Conservation (phyloP, 495 filamentous ascomycete genomes). For the Penicillium crystallinum region DNA sequence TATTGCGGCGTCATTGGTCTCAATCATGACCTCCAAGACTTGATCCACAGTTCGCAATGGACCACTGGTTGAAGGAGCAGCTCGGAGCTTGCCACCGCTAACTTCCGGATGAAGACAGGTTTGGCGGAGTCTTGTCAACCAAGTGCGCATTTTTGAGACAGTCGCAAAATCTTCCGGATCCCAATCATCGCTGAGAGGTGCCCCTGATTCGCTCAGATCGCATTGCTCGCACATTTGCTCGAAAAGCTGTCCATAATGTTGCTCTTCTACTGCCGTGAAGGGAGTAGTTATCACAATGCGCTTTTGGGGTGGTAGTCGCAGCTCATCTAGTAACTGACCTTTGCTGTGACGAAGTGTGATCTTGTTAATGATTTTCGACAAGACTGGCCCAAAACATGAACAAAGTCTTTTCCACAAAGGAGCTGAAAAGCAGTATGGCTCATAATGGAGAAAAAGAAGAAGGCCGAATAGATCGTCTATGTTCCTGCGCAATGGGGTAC, state of each 20-base stretch:
- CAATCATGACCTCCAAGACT: constrained; percentile 84
- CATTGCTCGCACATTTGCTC: constrained; percentile 65
- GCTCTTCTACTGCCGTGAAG: constrained; percentile 82
- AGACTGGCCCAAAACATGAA: constrained; percentile 50
- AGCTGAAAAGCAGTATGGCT: constrained; percentile 61
- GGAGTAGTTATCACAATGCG: constrained; percentile 84
- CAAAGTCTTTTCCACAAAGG: constrained; percentile 65
- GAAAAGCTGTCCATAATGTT: constrained; percentile 72
- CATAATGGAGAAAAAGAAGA: constrained; percentile 71
- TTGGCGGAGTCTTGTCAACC: constrained; percentile 70
- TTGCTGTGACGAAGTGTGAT: constrained; percentile 86
- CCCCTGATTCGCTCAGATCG: constrained; percentile 59
- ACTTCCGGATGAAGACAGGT: constrained; percentile 83
- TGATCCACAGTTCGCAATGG: constrained; percentile 75
- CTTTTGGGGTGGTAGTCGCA: constrained; percentile 64
- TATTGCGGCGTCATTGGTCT: constrained; percentile 61
- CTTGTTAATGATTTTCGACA: constrained; percentile 58
- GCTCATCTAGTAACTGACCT: constrained; percentile 65
- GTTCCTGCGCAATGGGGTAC: constrained; percentile 79
- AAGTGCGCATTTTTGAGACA: constrained; percentile 63
- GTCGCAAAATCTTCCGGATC: constrained; percentile 50
- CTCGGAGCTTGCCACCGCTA: constrained; percentile 60
- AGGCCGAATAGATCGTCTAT: constrained; percentile 65
- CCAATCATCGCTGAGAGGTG: constrained; percentile 56
- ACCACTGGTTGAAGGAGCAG: constrained; percentile 57